These are phyloP conservation scores for Metschnikowia arizonensis DNA, from an alignment of 805 yeast genomes.

Conservation along the genomic window DNA sequence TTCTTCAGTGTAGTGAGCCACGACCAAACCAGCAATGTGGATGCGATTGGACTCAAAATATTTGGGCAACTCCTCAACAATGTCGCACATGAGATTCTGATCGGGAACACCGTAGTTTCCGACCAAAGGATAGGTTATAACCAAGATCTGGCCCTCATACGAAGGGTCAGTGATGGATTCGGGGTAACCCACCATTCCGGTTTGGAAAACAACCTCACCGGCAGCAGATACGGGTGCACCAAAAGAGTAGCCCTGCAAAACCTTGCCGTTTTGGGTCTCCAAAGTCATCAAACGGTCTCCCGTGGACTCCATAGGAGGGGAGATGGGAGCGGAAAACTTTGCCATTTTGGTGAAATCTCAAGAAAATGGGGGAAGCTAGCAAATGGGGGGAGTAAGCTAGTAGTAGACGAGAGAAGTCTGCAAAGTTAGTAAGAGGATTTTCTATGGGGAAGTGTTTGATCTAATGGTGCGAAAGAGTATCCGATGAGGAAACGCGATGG, in stretches of 20 bases:
- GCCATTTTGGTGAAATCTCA: slow-evolving; percentile 19
- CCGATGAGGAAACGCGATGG: neutral
- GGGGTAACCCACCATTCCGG: slow-evolving; percentile 99
- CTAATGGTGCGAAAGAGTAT: neutral
- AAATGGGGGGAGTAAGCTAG: slow-evolving; percentile 4
- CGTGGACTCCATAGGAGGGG: slow-evolving; percentile 83
- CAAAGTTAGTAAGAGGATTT: slow-evolving; percentile 12
- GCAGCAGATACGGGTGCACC: slow-evolving; percentile 88
- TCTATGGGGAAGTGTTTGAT: too few species aligned
- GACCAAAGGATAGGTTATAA: slow-evolving; percentile 92
- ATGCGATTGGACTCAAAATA: slow-evolving; percentile 90
- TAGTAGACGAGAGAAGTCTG: slow-evolving; percentile 8
- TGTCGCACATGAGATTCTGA: slow-evolving; percentile 64
- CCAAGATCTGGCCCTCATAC: slow-evolving; percentile 94
- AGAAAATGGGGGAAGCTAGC: slow-evolving; percentile 2
- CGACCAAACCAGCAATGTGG: slow-evolving; percentile 95
- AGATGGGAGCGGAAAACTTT: slow-evolving; percentile 71
- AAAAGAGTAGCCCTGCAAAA: slow-evolving; percentile 91
- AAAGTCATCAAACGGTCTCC: slow-evolving; percentile 82
- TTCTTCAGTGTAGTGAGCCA: slow-evolving; percentile 94
- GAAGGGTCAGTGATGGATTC: slow-evolving; percentile 98
- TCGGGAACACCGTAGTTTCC: slow-evolving; percentile 99
- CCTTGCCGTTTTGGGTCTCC: slow-evolving; percentile 82
- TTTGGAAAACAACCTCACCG: slow-evolving; percentile 98
- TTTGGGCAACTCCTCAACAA: slow-evolving; percentile 73